Percentiles rank a stretch among this genome's conserved stretches.
Evolutionary conservation across 192 early-diverging fungal genomes (phyloP).

Genomic region (Umbelopsis ramanniana): DNA sequence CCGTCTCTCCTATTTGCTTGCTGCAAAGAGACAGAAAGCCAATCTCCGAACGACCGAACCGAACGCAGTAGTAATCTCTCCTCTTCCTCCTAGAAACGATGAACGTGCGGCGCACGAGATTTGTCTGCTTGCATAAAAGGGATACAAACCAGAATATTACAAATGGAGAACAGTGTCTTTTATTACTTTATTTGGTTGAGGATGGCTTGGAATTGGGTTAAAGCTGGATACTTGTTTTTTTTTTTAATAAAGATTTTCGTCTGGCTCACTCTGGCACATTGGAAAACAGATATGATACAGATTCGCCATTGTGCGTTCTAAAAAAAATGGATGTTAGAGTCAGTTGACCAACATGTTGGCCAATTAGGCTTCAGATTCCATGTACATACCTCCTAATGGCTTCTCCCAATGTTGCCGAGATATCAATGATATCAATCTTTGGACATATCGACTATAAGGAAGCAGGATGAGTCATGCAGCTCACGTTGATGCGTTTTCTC

Average conservation of each 20-base stretch:
- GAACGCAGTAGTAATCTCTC: no score
- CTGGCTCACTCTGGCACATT: constrained; percentile 36
- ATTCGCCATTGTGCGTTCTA: constrained; percentile 73
- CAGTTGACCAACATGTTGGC: no score
- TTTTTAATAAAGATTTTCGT: neutral
- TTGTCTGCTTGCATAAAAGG: neutral
- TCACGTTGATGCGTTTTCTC: no score
- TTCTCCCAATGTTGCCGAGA: constrained; percentile 79
- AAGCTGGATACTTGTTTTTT: neutral
- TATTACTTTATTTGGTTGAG: constrained; percentile 16
- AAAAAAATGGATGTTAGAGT: neutral
- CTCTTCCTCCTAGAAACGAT: neutral
- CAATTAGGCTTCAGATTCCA: neutral
- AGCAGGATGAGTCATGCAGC: neutral
- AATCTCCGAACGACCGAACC: no score
- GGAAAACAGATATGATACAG: constrained; percentile 66
- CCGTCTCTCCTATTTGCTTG: no score
- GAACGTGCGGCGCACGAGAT: neutral
- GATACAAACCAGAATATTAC: neutral
- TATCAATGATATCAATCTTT: constrained; percentile 83
- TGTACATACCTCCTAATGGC: constrained; percentile 57
- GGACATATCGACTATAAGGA: constrained; percentile 54
- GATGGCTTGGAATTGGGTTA: neutral
- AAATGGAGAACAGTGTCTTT: neutral
- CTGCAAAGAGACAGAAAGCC: no score